These are phyloP conservation scores for Pneumocystis oryctolagi DNA, from an alignment of 1,139 yeast species.

Conservation along the genomic window DNA sequence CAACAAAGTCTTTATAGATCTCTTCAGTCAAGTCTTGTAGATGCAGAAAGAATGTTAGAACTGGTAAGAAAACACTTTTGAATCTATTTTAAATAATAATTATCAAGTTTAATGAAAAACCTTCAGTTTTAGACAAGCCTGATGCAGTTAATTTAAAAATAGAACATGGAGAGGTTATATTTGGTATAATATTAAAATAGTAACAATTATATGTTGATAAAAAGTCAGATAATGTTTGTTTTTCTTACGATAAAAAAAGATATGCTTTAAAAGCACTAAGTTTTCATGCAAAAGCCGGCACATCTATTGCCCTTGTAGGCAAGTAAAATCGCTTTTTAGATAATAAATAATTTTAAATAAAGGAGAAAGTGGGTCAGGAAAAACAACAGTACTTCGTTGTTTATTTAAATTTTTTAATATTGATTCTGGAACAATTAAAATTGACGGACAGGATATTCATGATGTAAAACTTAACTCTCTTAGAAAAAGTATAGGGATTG, in stretches of 20 bases:
- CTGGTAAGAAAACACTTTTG: slow-evolving; percentile 79
- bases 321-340: slow-evolving; percentile 20
- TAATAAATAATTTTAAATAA: not conserved
- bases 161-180: slow-evolving; percentile 54
- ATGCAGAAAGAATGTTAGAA: slow-evolving; percentile 55
- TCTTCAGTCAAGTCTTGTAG: not conserved
- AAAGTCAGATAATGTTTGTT: slow-evolving; percentile 52
- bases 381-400: slow-evolving; percentile 71
- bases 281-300: slow-evolving; percentile 52
- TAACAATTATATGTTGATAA: not conserved
- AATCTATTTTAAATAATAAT: slow-evolving; percentile 57
- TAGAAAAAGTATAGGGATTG: slow-evolving; percentile 67
- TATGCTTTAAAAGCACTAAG: slow-evolving; percentile 70
- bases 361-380: slow-evolving; percentile 23
- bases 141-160: slow-evolving; percentile 46
- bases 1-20: slow-evolving; percentile 22
- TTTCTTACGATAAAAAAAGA: slow-evolving; percentile 80
- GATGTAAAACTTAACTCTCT: slow-evolving; percentile 61
- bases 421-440: slow-evolving; percentile 52
- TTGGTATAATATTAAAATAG: slow-evolving; percentile 27
- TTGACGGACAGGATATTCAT: slow-evolving; percentile 80
- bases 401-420: slow-evolving; percentile 85
- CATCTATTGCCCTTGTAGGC: slow-evolving; percentile 18
- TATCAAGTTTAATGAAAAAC: slow-evolving; percentile 39
- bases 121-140: slow-evolving; percentile 47